phyloP scores from a whole-genome alignment of 106 monocot genomes.

The Allium sativum region DNA sequence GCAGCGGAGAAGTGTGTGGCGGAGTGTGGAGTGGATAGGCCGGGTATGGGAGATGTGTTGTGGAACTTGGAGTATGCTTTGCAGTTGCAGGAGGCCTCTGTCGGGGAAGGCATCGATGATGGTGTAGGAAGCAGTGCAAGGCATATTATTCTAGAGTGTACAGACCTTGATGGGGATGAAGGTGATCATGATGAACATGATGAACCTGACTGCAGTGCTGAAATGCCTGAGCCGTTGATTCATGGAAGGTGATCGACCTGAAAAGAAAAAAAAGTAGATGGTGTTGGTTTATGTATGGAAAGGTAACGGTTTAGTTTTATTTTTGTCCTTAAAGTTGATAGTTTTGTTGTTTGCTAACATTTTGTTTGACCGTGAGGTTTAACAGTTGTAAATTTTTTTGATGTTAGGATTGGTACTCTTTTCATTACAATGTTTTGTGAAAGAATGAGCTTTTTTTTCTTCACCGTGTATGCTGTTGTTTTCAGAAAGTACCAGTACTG shows the following conservation, averaged over 20 bases:
- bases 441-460: no score
- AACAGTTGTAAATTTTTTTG: no score
- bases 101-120: constrained; percentile 27
- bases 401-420: no score
- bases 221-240: not conserved
- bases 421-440: no score
- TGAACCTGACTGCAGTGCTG: constrained; percentile 1
- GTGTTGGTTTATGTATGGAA: no score
- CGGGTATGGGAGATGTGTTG: constrained; percentile 64
- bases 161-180: not conserved
- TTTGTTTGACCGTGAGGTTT: no score
- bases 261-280: no score
- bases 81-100: constrained; percentile 48
- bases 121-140: constrained; percentile 8
- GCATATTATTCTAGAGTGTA: constrained; percentile 5
- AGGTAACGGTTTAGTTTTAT: no score
- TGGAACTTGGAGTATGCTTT: constrained; percentile 71
- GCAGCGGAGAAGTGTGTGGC: constrained; percentile 71
- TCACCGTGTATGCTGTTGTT: no score
- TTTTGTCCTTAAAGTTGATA: no score
- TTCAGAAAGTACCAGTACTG: no score
- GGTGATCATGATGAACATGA: constrained; percentile 5
- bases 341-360: no score
- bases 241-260: not conserved
- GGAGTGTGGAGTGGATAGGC: constrained; percentile 47